Base-by-base conservation (phyloP, 1,284 basidiomycete genomes). In the Lentinula novae-zelandiae region DNA sequence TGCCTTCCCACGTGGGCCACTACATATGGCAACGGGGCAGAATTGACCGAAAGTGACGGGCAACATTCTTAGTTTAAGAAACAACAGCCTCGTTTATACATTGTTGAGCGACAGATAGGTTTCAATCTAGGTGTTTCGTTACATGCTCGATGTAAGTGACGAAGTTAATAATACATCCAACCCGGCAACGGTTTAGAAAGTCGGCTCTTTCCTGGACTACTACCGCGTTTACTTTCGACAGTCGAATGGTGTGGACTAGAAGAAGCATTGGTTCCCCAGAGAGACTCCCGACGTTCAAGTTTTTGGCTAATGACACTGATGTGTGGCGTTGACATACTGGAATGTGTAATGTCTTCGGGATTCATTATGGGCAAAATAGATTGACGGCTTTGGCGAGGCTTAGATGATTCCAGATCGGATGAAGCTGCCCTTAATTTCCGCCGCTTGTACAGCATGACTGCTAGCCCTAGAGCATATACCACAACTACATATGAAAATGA, bases 401-500 rank as follows among this genome's bases (percentile, higher is more conserved):
- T 62, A 31, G 51, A 57, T 51, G 68, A 65, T 61, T 65, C 63
- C 36, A 67, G 63, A 34, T 62, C 57, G 31, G 42, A 17, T 7
- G 27, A 31, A 31, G 46, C 39, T 34, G 53, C 54, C 55, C 46
- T 33, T 8, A 38, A 20, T 60, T 39, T 58, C 52, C 53, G 69
- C 39, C 69, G 69, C 53, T 67, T 65, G 64, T 73, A 73, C 36
- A 75, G 65, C 64, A 76, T 67, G 33, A 72, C 49, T 15, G 67
- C 70, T 56, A 81, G 73, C 60, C 72, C 75, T 17, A 60, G 62
- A 9, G 72, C 67, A 63, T 82, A 82, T 36, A 70, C 56, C 6
- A 77, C 31, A 38, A 81, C 81, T 83, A 33, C 22, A 56, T 27
- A 27, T 27, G 48, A 36, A 51, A 57, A 59, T 56, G 33, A 12